These are phyloP conservation scores for Solanum pennellii DNA, from an alignment of 257 asterid genomes.

Conservation along the genomic window DNA sequence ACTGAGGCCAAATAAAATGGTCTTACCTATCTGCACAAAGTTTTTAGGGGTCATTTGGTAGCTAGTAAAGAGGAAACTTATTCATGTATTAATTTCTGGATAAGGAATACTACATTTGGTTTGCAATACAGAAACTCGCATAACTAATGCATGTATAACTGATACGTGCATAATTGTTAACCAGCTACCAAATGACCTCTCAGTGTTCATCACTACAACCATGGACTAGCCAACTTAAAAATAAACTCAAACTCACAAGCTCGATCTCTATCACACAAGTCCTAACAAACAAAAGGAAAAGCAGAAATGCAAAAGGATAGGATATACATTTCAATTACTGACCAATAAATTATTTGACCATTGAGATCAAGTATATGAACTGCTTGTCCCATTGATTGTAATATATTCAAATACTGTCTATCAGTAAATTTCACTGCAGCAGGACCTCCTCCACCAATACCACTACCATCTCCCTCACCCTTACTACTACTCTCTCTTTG, in stretches of 20 bases:
- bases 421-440: constrained; percentile 57
- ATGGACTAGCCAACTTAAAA: not conserved
- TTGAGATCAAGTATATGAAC: constrained; percentile 64
- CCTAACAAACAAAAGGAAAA: not conserved
- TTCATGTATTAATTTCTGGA: not conserved
- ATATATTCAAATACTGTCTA: constrained; percentile 63
- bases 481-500: constrained; percentile 58
- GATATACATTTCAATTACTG: constrained; percentile 14
- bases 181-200: not conserved
- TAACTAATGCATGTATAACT: not conserved
- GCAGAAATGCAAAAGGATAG: not conserved
- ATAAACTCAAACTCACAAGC: not conserved
- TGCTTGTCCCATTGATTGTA: constrained; percentile 89
- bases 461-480: not conserved
- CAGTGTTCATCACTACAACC: not conserved
- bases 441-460: constrained; percentile 21
- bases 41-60: not conserved
- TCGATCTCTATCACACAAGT: not conserved
- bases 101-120: not conserved
- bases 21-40: not conserved
- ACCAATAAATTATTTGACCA: constrained; percentile 76
- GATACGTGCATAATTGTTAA: not conserved
- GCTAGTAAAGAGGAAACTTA: not conserved
- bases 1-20: not conserved
- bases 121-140: not conserved